phyloP scores from a whole-genome alignment of 805 yeast species.

The Wickerhamiella sergipiensis region DNA sequence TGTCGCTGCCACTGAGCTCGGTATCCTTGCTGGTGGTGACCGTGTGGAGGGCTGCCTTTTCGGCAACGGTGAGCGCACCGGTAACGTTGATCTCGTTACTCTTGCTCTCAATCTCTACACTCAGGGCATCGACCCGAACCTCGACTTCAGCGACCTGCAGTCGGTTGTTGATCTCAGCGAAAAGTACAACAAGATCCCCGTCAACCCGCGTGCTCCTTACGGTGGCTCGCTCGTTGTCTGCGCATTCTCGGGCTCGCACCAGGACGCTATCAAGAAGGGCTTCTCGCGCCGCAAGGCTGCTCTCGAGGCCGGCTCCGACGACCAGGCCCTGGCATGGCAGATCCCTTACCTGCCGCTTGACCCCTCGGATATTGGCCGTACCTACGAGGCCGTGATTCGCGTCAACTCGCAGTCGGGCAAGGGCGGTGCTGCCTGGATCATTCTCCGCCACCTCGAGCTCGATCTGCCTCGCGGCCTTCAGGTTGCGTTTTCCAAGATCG shows the following conservation, averaged over 20 bases:
- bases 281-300: slow-evolving; percentile 37
- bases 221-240: slow-evolving; percentile 75
- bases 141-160: slow-evolving; percentile 57
- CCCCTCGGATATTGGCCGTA: slow-evolving; percentile 74
- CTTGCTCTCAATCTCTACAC: slow-evolving; percentile 65
- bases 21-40: slow-evolving; percentile 75
- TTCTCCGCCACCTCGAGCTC: slow-evolving; percentile 57
- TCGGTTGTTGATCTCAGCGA: slow-evolving; percentile 61
- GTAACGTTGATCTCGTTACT: slow-evolving; percentile 72
- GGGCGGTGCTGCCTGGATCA: slow-evolving; percentile 85
- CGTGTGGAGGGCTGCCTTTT: slow-evolving; percentile 76
- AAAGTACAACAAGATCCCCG: slow-evolving; percentile 68
- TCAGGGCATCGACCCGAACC: slow-evolving; percentile 57
- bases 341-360: slow-evolving; percentile 76
- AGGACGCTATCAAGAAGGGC: slow-evolving; percentile 80
- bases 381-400: slow-evolving; percentile 84
- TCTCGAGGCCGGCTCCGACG: slow-evolving; percentile 20
- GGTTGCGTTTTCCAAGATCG: slow-evolving; percentile 57
- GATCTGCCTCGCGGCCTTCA: slow-evolving; percentile 75
- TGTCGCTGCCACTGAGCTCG: slow-evolving; percentile 79
- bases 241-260: slow-evolving; percentile 79
- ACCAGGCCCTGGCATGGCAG: slow-evolving; percentile 38
- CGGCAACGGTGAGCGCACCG: slow-evolving; percentile 82
- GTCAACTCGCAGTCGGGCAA: slow-evolving; percentile 82
- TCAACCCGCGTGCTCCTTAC: slow-evolving; percentile 67